Base-by-base conservation (phyloP, 2,329 filamentous ascomycete species). In the Calonectria naviculata region DNA sequence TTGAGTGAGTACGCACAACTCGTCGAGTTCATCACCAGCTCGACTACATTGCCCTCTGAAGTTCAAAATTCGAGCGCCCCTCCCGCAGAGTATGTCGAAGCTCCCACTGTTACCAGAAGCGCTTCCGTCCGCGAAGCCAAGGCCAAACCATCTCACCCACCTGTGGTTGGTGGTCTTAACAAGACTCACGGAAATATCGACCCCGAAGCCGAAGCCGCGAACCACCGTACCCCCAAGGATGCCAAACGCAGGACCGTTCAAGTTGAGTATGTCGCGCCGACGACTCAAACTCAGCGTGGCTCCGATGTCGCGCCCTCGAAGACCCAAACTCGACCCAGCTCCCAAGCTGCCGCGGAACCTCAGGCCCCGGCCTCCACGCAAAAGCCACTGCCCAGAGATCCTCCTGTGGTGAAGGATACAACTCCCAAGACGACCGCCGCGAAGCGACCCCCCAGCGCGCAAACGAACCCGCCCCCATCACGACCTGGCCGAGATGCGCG, bases 1-100 rank as follows among this genome's bases (percentile, higher is more conserved):
- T 85, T 99, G 75, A 97, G 94, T 84, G 97, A 98, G 81, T 99
- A 97, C 81, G 93, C 95, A n/a, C 94, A 97, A 81, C 93, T 98
- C 60, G 96, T 99, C 60, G 94, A 95, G 79, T 95, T 98, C 82
- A 98, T 99, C 80, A 98, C 97, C 26, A 98, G 97, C 84, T 96
- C 93, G 80, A 97, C 95, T 5, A 98, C 96, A 10, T 94, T 93
- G 64, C 92, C 94, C 13, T 91, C 90, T 61, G 95, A 98, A 78
- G 95, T 97, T 76, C 92, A 95, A 76, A 94, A 95, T 76, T 92
- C 94, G 2, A 93, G 94, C 1, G 89, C 94, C 12, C 87, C 90
- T 26, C 81, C 85, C 1, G 87, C 89, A 38, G 90, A 91, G 21
- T 83, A 84, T 7, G 81, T 80, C 8, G 89, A 96, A 71, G 85